These are phyloP conservation scores for Lentinula novae-zelandiae DNA, from an alignment of 1,284 basidiomycete species.

Conservation along the genomic window DNA sequence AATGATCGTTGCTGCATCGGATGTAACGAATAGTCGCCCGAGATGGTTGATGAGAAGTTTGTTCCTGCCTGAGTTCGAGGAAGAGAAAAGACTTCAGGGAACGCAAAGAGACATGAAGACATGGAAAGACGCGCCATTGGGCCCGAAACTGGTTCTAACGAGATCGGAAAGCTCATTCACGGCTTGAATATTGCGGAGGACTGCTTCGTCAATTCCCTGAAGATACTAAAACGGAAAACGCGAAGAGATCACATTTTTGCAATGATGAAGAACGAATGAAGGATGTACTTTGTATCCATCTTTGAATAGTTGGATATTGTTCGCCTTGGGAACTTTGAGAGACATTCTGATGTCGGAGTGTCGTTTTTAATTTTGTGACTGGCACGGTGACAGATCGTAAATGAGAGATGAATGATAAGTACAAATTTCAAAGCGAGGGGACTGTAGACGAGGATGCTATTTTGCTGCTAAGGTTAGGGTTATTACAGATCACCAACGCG, in stretches of 20 bases:
- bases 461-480: background rate
- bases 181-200: conserved; percentile 93
- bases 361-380: background rate
- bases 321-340: conserved; percentile 90
- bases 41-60: conserved; percentile 97
- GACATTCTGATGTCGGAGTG: conserved; percentile 38
- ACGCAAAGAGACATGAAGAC: conserved; percentile 5
- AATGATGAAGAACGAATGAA: background rate
- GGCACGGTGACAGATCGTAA: background rate
- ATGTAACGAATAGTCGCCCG: conserved; percentile 94
- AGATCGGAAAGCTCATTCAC: conserved; percentile 93
- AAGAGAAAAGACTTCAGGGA: conserved; percentile 7
- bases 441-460: background rate
- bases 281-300: conserved; percentile 85
- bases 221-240: conserved; percentile 53
- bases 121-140: conserved; percentile 68
- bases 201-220: conserved; percentile 90
- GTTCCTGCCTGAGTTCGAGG: conserved; percentile 66
- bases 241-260: conserved; percentile 7
- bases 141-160: conserved; percentile 94
- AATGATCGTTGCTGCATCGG: conserved; percentile 98
- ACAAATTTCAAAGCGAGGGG: background rate
- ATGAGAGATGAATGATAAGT: background rate
- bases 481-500: background rate
- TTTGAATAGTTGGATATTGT: conserved; percentile 91